A percentile compares a stretch with the other conserved stretches of the same genome.
These are phyloP conservation scores for Hymenoscyphus occultus DNA, from an alignment of 2,329 filamentous ascomycete genomes.

Conservation along the genomic window DNA sequence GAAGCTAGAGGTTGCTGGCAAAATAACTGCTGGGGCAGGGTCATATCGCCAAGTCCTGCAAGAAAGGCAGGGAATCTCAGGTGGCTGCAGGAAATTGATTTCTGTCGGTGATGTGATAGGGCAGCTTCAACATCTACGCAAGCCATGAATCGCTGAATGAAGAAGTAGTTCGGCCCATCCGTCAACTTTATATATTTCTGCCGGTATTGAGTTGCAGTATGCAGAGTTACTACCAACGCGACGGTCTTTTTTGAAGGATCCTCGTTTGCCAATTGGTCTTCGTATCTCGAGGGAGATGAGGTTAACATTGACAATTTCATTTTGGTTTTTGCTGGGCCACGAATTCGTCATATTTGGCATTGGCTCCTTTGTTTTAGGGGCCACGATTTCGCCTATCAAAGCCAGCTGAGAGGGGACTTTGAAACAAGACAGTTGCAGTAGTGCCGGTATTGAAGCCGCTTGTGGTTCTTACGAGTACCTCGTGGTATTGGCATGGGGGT, in stretches of 20 bases:
- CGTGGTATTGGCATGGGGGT: not conserved
- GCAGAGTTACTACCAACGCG: not conserved
- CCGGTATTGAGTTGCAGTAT: not conserved
- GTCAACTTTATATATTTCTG: constrained; percentile 7
- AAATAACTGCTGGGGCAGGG: constrained; percentile 8
- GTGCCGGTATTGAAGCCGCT: not conserved
- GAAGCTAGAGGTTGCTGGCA: constrained; percentile 9
- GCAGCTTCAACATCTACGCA: constrained; percentile 15
- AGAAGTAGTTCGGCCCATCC: constrained; percentile 21
- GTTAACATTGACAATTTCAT: not conserved
- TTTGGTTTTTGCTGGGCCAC: not conserved
- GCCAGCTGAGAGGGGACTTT: not conserved
- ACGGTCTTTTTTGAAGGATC: not conserved
- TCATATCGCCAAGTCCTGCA: not conserved
- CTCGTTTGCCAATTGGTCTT: not conserved
- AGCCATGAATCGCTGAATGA: constrained; percentile 19
- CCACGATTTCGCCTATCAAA: not conserved
- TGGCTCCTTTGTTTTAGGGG: not conserved
- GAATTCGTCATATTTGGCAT: not conserved
- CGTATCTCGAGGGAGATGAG: not conserved
- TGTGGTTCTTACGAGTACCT: not conserved
- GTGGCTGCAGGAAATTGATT: constrained; percentile 8
- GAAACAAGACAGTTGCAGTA: not conserved
- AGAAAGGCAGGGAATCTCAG: constrained; percentile 1
- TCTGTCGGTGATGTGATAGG: constrained; percentile 10